Percentiles rank a stretch among this genome's conserved stretches.
Evolutionary conservation across 345 rosid genomes (phyloP).

Genomic region (Carallia brachiata): DNA sequence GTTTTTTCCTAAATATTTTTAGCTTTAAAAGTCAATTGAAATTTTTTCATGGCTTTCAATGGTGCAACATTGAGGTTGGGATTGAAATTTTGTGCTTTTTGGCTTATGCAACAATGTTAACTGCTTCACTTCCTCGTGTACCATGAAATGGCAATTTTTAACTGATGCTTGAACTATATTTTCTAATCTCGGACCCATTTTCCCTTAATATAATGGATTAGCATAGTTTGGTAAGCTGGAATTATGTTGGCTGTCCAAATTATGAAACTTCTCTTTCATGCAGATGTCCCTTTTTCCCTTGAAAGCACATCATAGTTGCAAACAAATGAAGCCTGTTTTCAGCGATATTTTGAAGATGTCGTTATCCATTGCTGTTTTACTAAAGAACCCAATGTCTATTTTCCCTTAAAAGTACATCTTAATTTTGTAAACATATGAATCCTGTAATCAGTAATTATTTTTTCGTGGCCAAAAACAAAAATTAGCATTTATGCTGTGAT

Average conservation of each 20-base stretch:
- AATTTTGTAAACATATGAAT: too few relatives aligned
- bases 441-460: too few relatives aligned
- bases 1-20: conserved; percentile 1
- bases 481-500: too few relatives aligned
- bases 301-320: too few relatives aligned
- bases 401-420: too few relatives aligned
- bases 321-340: too few relatives aligned
- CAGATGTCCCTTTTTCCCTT: too few relatives aligned
- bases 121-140: not conserved
- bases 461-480: too few relatives aligned
- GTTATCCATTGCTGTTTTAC: too few relatives aligned
- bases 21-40: not conserved
- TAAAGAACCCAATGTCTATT: too few relatives aligned
- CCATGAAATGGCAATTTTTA: not conserved
- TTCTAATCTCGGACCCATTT: not conserved
- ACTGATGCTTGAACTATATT: not conserved
- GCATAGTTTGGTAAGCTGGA: not conserved
- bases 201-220: not conserved
- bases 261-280: not conserved
- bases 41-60: not conserved
- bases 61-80: not conserved
- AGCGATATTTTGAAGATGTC: too few relatives aligned
- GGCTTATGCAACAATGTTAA: not conserved
- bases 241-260: not conserved
- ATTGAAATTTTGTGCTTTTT: not conserved